Conservation (phyloP, 192 early-diverging fungal genomes). For the Dispira simplex region DNA sequence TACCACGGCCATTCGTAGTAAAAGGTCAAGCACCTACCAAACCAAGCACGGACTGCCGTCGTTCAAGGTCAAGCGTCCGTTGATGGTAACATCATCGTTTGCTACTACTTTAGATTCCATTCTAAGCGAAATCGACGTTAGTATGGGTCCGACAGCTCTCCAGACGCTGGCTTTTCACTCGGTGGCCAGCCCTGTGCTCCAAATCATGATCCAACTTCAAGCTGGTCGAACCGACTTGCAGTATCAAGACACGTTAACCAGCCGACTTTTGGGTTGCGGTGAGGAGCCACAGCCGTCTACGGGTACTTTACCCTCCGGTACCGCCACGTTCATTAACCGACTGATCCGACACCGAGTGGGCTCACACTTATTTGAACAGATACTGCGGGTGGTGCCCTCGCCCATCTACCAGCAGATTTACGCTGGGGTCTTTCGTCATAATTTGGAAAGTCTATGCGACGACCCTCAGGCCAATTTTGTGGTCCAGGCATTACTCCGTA, state of each 20-base stretch:
- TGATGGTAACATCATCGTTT: conserved; percentile 48
- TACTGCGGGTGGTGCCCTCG: conserved; percentile 35
- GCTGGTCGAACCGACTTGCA: conserved; percentile 12
- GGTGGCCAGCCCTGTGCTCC: conserved; percentile 68
- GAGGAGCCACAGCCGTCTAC: conserved; percentile 14
- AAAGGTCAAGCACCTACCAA: conserved; percentile 50
- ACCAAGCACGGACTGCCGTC: conserved; percentile 13
- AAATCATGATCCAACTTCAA: conserved; percentile 29
- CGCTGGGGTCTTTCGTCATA: conserved; percentile 40
- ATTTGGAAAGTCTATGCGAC: conserved; percentile 39
- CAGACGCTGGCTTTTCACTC: conserved; percentile 41
- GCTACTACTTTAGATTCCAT: conserved; percentile 34
- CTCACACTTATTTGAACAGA: conserved; percentile 64
- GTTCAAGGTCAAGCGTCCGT: conserved; percentile 7
- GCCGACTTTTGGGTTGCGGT: conserved; percentile 33
- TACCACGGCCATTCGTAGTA: conserved; percentile 45
- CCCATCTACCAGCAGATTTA: conserved; percentile 45
- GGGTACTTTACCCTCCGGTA: conserved; percentile 20
- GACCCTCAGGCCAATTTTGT: conserved; percentile 74
- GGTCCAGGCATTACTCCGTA: conserved; percentile 54
- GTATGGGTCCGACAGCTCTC: conserved; percentile 29
- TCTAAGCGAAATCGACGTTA: conserved; percentile 28
- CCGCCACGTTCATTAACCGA: conserved; percentile 34
- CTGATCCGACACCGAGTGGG: conserved; percentile 56
- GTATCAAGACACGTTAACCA: conserved; percentile 26